phyloP scores from a whole-genome alignment of 768 basidiomycete species.

The Pleurotus ostreatus region DNA sequence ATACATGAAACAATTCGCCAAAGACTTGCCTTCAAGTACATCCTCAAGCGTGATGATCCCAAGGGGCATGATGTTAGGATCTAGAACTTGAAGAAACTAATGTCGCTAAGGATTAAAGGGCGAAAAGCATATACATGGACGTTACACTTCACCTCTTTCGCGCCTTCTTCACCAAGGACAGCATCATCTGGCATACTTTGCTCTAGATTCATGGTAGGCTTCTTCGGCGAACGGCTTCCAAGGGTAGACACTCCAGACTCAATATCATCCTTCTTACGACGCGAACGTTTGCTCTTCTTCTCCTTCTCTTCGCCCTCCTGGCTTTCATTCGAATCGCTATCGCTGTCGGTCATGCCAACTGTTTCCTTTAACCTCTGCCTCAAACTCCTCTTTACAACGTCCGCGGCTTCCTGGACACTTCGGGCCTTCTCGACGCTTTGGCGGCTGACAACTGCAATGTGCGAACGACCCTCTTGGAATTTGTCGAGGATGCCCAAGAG shows the following conservation, averaged over 20 bases:
- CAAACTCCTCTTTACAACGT: constrained; percentile 75
- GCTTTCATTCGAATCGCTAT: constrained; percentile 45
- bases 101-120: constrained; percentile 2
- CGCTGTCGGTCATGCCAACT: constrained; percentile 69
- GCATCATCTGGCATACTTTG: constrained; percentile 90
- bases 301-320: constrained; percentile 24
- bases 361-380: constrained; percentile 73
- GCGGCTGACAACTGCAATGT: constrained; percentile 88
- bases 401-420: constrained; percentile 83
- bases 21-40: constrained; percentile 71
- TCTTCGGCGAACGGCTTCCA: constrained; percentile 20
- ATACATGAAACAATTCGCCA: neutral
- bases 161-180: constrained; percentile 68
- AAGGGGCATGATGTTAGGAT: constrained; percentile 78
- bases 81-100: constrained; percentile 77
- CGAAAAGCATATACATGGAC: neutral
- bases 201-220: constrained; percentile 39
- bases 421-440: constrained; percentile 70
- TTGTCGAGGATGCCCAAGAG: constrained; percentile 81
- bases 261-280: constrained; percentile 7
- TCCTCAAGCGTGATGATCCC: constrained; percentile 94
- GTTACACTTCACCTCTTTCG: constrained; percentile 54
- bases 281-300: constrained; percentile 1
- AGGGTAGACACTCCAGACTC: neutral
- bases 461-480: constrained; percentile 87